Conservation (phyloP, 805 yeast genomes). For the Candida ulmi region DNA sequence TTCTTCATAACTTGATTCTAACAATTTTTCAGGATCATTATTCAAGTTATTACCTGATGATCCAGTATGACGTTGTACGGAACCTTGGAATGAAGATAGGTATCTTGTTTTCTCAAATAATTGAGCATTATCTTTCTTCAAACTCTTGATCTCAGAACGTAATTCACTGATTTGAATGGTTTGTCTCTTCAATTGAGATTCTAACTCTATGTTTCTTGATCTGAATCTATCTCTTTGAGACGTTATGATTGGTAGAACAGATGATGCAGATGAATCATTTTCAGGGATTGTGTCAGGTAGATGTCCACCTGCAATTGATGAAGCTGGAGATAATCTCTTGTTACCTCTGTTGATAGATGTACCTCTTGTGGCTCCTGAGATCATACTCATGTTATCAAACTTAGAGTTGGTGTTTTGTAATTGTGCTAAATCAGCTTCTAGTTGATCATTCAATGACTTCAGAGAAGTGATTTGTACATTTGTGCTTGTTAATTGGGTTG, state of each 20-base stretch:
- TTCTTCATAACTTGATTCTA: conserved; percentile 64
- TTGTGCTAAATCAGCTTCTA: conserved; percentile 70
- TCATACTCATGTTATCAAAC: conserved; percentile 43
- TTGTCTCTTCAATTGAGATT: conserved; percentile 67
- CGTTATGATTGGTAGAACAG: conserved; percentile 79
- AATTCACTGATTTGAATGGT: conserved; percentile 49
- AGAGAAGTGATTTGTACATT: conserved; percentile 36
- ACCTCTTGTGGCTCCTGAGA: conserved; percentile 48
- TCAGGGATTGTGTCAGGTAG: conserved; percentile 28
- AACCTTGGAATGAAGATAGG: conserved; percentile 42
- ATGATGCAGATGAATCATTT: conserved; percentile 30
- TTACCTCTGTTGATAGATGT: conserved; percentile 24
- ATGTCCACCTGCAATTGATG: conserved; percentile 42
- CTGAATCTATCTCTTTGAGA: conserved; percentile 94
- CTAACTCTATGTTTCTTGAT: conserved; percentile 75
- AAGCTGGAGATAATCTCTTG: conserved; percentile 44
- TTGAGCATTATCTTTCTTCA: conserved; percentile 72
- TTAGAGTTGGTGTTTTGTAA: conserved; percentile 31
- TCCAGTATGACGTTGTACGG: conserved; percentile 13
- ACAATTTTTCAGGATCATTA: conserved; percentile 51
- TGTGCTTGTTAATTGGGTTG: conserved; percentile 28
- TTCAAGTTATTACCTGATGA: conserved; percentile 3
- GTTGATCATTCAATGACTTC: conserved; percentile 44
- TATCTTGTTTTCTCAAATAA: conserved; percentile 74
- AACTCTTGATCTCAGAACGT: conserved; percentile 53